phyloP scores from a whole-genome alignment of 2,329 filamentous ascomycete species.

The Orbilia blumenaviensis region DNA sequence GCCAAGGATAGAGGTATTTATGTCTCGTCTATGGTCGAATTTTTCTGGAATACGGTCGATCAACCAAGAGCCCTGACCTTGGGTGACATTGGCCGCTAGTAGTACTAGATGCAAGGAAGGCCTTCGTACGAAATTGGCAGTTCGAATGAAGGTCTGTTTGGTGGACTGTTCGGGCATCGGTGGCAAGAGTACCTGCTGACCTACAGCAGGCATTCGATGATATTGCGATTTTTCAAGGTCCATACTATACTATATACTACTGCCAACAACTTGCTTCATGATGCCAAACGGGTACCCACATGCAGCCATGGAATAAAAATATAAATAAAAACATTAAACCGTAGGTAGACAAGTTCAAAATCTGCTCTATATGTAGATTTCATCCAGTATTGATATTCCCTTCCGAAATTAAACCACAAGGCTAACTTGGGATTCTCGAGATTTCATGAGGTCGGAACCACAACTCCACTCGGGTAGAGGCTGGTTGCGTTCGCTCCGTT shows the following conservation, averaged over 20 bases:
- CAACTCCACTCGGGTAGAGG: slow-evolving; percentile 38
- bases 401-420: too few relatives aligned
- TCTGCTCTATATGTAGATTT: neutral
- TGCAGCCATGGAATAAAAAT: too few relatives aligned
- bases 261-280: too few relatives aligned
- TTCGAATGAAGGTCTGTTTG: slow-evolving; percentile 12
- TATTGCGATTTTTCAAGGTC: neutral
- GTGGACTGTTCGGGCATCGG: neutral
- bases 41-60: slow-evolving; percentile 4
- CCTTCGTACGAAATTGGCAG: slow-evolving; percentile 49
- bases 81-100: slow-evolving; percentile 52
- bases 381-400: too few relatives aligned
- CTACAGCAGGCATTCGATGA: neutral
- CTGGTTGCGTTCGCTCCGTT: slow-evolving; percentile 19
- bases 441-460: neutral
- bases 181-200: slow-evolving; percentile 25
- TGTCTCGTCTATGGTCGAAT: slow-evolving; percentile 5
- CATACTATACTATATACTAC: neutral
- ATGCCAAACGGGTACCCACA: too few relatives aligned
- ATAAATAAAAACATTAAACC: too few relatives aligned
- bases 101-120: slow-evolving; percentile 34
- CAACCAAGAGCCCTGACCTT: slow-evolving; percentile 23
- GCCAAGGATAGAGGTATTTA: slow-evolving; percentile 1
- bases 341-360: too few relatives aligned
- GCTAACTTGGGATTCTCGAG: neutral